A percentile compares a stretch with the other conserved stretches of the same genome.
Conservation (phyloP, 345 rosid genomes). For the Reutealis trisperma region DNA sequence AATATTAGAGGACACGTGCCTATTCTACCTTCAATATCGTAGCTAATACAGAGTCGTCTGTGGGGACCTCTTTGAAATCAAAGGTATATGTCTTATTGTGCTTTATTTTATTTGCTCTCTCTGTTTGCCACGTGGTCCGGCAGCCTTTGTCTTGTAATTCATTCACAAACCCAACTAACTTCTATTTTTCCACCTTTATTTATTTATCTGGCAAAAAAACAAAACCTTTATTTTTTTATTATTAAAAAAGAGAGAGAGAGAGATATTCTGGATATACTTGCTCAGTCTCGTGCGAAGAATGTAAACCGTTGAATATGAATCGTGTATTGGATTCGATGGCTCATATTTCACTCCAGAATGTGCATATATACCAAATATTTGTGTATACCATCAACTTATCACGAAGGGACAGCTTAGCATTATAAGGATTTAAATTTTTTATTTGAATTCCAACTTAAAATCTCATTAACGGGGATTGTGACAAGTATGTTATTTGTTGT, state of each 20-base stretch:
- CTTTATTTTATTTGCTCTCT: constrained; percentile 15
- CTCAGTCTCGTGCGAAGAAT: background rate
- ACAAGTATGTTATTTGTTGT: no score
- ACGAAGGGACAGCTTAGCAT: no score
- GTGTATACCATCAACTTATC: no score
- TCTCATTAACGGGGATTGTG: no score
- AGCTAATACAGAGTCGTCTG: constrained; percentile 24
- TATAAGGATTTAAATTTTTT: no score
- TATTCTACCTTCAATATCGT: background rate
- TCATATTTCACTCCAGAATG: no score
- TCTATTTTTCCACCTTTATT: background rate
- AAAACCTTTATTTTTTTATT: no score
- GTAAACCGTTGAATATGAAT: no score
- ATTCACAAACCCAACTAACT: background rate
- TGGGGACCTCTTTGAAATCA: constrained; percentile 28
- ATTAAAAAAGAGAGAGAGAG: no score
- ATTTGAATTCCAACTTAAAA: no score
- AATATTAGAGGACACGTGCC: constrained; percentile 30
- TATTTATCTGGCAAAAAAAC: background rate
- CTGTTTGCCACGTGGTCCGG: constrained; percentile 30
- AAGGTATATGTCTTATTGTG: constrained; percentile 19
- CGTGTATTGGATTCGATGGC: no score
- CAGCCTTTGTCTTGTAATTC: background rate
- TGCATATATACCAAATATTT: no score
- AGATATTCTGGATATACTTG: background rate